Conservation (phyloP, 2,329 filamentous ascomycete genomes). For the Pseudogymnoascus sp. region DNA sequence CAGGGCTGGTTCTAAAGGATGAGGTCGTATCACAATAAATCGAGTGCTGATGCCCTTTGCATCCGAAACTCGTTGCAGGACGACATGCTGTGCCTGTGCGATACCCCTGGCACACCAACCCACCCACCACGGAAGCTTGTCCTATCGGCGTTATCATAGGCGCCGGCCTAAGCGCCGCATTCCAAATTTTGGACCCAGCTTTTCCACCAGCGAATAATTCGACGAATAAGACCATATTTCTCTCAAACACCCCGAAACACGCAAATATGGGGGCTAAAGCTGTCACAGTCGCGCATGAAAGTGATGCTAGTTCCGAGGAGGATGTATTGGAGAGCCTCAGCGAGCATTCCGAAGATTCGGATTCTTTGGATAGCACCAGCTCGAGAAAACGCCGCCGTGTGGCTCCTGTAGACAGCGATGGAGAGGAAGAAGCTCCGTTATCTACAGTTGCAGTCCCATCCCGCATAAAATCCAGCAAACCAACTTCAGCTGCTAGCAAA, state of each 20-base stretch:
- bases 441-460: slow-evolving; percentile 8
- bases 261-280: slow-evolving; percentile 8
- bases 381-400: slow-evolving; percentile 24
- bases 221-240: slow-evolving; percentile 2
- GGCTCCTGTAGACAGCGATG: slow-evolving; percentile 7
- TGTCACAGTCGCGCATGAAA: neutral
- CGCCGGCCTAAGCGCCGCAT: slow-evolving; percentile 7
- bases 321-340: neutral
- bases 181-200: slow-evolving; percentile 7
- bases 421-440: neutral
- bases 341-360: slow-evolving; percentile 20
- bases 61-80: slow-evolving; percentile 7
- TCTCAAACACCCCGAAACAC: slow-evolving; percentile 7
- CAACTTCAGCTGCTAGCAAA: neutral
- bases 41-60: neutral
- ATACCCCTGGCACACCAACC: slow-evolving; percentile 6
- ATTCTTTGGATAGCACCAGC: slow-evolving; percentile 26
- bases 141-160: slow-evolving; percentile 9
- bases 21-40: slow-evolving; percentile 4
- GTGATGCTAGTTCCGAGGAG: neutral
- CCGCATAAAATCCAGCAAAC: slow-evolving; percentile 7
- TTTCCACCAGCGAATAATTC: slow-evolving; percentile 6
- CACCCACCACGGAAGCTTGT: neutral
- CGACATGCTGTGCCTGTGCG: neutral
- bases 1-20: neutral